Percentiles rank a stretch among this genome's conserved stretches.
phyloP scores from a whole-genome alignment of 768 basidiomycete genomes.

The Russula abietina region DNA sequence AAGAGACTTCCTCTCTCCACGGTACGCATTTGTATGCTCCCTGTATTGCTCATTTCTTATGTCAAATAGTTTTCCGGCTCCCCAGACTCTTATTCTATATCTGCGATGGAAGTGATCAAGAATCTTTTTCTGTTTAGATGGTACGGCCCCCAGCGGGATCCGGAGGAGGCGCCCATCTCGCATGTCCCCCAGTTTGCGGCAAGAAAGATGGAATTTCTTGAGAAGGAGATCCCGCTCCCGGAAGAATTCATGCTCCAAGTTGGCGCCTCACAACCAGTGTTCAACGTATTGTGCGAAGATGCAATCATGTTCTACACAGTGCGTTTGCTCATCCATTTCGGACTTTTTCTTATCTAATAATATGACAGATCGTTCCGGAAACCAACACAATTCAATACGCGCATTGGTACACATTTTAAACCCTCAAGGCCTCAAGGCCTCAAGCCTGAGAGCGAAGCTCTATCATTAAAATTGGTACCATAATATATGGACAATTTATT shows the following conservation, averaged over 20 bases:
- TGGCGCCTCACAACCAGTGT: background rate
- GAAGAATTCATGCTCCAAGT: background rate
- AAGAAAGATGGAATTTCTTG: background rate
- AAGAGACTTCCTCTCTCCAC: too few relatives aligned
- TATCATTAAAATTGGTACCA: too few relatives aligned
- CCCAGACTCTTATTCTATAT: too few relatives aligned
- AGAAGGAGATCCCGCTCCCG: slow-evolving; percentile 1
- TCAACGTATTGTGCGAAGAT: slow-evolving; percentile 6
- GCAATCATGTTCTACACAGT: slow-evolving; percentile 15
- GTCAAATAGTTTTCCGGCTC: too few relatives aligned
- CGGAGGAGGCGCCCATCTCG: background rate
- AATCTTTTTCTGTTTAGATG: too few relatives aligned
- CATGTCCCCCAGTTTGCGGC: background rate
- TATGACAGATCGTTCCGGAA: background rate
- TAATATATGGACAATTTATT: too few relatives aligned
- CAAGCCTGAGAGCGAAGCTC: too few relatives aligned
- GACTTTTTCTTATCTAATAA: background rate
- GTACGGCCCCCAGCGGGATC: background rate
- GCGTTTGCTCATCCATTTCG: background rate
- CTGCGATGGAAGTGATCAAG: too few relatives aligned
- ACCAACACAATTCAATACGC: slow-evolving; percentile 4
- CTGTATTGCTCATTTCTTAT: too few relatives aligned
- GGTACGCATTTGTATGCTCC: too few relatives aligned
- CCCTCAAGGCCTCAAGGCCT: too few relatives aligned
- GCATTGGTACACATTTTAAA: slow-evolving; percentile 16